A percentile compares a stretch with the other conserved stretches of the same genome.
Conservation (phyloP, 2,329 filamentous ascomycete species). For the Pseudocercospora crystallina region DNA sequence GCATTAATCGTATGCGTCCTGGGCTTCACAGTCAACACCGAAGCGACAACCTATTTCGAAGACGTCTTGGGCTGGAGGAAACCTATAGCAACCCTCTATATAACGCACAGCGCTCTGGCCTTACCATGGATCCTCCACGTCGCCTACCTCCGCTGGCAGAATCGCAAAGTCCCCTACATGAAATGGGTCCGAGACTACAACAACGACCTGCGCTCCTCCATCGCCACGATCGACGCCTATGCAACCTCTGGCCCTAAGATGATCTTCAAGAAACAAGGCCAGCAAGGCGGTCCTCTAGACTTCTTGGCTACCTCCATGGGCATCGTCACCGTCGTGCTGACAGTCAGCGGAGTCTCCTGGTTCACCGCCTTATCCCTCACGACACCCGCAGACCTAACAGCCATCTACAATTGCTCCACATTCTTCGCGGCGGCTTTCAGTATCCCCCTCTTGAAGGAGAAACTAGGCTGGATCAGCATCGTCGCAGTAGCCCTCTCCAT, state of each 20-base stretch:
- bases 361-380: slow-evolving; percentile 33
- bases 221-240: slow-evolving; percentile 33
- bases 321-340: slow-evolving; percentile 32
- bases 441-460: slow-evolving; percentile 33
- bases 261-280: slow-evolving; percentile 26
- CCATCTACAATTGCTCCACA: slow-evolving; percentile 38
- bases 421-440: slow-evolving; percentile 37
- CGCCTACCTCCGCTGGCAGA: slow-evolving; percentile 25
- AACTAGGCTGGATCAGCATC: slow-evolving; percentile 28
- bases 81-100: slow-evolving; percentile 34
- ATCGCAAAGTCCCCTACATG: slow-evolving; percentile 24
- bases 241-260: slow-evolving; percentile 26
- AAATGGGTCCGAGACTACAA: slow-evolving; percentile 34
- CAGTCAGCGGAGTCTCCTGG: slow-evolving; percentile 33
- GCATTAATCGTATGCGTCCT: slow-evolving; percentile 30
- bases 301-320: slow-evolving; percentile 33
- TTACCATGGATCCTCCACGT: slow-evolving; percentile 35
- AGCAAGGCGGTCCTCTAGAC: slow-evolving; percentile 30
- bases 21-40: slow-evolving; percentile 35
- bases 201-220: slow-evolving; percentile 29
- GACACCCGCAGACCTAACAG: slow-evolving; percentile 35
- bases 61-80: slow-evolving; percentile 35
- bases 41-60: slow-evolving; percentile 36
- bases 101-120: slow-evolving; percentile 33
- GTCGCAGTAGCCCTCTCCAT: slow-evolving; percentile 34